Evolutionary conservation across 768 basidiomycete species (phyloP).

Genomic region (Trametes elegans): DNA sequence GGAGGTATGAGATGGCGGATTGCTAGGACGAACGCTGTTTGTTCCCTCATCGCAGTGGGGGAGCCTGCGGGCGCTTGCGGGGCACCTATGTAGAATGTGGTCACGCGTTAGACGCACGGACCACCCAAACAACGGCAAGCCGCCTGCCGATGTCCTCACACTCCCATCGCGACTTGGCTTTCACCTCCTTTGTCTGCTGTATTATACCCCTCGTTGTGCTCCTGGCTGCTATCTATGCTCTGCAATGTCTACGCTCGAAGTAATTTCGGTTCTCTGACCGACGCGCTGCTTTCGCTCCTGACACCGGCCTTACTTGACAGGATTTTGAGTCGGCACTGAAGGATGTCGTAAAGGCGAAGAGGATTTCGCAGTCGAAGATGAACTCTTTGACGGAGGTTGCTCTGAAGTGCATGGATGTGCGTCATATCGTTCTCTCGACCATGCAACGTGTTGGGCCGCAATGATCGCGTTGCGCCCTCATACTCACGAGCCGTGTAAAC

Average conservation of each 20-base stretch:
- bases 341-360: constrained; percentile 78
- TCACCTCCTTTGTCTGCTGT: not conserved
- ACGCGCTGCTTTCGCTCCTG: not conserved
- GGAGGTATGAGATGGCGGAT: not conserved
- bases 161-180: not conserved
- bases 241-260: constrained; percentile 14
- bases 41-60: not conserved
- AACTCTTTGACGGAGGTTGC: constrained; percentile 71
- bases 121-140: constrained; percentile 18
- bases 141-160: not conserved
- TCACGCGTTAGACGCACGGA: constrained; percentile 23
- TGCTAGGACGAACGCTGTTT: not conserved
- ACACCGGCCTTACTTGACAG: constrained; percentile 39
- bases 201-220: not conserved
- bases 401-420: constrained; percentile 73
- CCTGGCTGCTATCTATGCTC: not conserved
- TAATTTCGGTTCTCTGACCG: not conserved
- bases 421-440: constrained; percentile 24
- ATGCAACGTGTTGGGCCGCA: not conserved
- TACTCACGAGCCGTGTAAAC: not conserved
- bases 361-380: constrained; percentile 88
- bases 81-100: not conserved
- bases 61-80: not conserved
- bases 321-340: constrained; percentile 79
- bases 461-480: not conserved